Percentiles rank a stretch among this genome's conserved stretches.
These are phyloP conservation scores for Leccinum fuscescens DNA, from an alignment of 1,284 basidiomycete genomes.

Conservation along the genomic window DNA sequence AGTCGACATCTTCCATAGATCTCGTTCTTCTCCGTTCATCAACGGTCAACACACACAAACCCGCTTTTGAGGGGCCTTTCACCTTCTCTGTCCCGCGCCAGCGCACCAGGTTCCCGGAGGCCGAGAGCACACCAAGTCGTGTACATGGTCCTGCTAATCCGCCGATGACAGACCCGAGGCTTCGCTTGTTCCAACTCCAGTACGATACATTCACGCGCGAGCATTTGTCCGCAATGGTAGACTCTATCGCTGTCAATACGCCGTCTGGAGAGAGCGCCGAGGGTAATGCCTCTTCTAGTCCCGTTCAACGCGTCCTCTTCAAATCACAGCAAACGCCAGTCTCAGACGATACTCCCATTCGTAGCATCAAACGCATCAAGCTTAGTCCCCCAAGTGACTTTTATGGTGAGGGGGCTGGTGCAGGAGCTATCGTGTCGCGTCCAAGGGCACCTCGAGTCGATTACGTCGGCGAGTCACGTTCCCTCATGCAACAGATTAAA, in stretches of 20 bases:
- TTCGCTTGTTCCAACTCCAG: slow-evolving; percentile 85
- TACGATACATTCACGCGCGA: slow-evolving; percentile 94
- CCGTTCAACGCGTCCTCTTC: slow-evolving; percentile 41
- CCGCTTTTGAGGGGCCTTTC: slow-evolving; percentile 59
- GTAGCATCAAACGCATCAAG: slow-evolving; percentile 75
- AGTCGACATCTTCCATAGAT: slow-evolving; percentile 23
- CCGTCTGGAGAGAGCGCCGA: slow-evolving; percentile 52
- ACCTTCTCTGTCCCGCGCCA: slow-evolving; percentile 67
- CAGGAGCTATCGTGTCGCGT: slow-evolving; percentile 48
- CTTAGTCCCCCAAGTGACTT: slow-evolving; percentile 62
- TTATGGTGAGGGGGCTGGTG: slow-evolving; percentile 45
- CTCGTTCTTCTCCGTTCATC: slow-evolving; percentile 15
- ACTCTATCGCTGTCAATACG: slow-evolving; percentile 81
- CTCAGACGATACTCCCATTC: slow-evolving; percentile 46
- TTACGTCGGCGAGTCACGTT: slow-evolving; percentile 70
- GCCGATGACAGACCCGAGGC: slow-evolving; percentile 65
- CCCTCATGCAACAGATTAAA: slow-evolving; percentile 74
- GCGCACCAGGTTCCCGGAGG: slow-evolving; percentile 40
- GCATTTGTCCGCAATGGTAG: slow-evolving; percentile 87
- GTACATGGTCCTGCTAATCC: slow-evolving; percentile 32
- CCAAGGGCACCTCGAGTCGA: slow-evolving; percentile 50
- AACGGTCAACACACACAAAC: slow-evolving; percentile 26
- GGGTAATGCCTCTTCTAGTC: slow-evolving; percentile 43
- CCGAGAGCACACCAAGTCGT: slow-evolving; percentile 56
- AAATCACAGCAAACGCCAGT: slow-evolving; percentile 42